Percentiles rank a stretch among this genome's conserved stretches.
Conservation (phyloP, 805 yeast species). For the Yarrowia hollandica region DNA sequence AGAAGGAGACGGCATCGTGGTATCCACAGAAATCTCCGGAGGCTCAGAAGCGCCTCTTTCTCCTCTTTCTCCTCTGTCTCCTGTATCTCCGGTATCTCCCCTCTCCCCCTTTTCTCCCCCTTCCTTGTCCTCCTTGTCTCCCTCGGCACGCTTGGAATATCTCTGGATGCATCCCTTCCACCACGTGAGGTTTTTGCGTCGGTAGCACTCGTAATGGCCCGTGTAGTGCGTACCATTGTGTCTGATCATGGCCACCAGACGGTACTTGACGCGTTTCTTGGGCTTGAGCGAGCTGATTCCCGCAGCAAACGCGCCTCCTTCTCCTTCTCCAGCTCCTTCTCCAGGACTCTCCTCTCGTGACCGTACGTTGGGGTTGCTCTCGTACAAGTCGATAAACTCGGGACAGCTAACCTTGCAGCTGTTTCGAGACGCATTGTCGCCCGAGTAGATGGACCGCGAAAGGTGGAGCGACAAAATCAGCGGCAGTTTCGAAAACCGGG, state of each 20-base stretch:
- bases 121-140: neutral
- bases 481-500: slow-evolving; percentile 66
- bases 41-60: neutral
- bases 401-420: slow-evolving; percentile 69
- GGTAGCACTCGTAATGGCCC: slow-evolving; percentile 90
- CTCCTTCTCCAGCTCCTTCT: slow-evolving; percentile 36
- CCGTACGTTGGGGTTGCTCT: slow-evolving; percentile 32
- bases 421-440: slow-evolving; percentile 67
- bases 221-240: slow-evolving; percentile 86
- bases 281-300: slow-evolving; percentile 14
- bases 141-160: slow-evolving; percentile 4
- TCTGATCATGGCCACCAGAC: slow-evolving; percentile 68
- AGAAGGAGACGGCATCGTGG: slow-evolving; percentile 7
- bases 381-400: slow-evolving; percentile 51
- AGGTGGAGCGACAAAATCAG: slow-evolving; percentile 74
- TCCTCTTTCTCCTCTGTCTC: too few relatives aligned
- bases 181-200: slow-evolving; percentile 52
- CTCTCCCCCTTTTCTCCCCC: too few relatives aligned
- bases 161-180: slow-evolving; percentile 34
- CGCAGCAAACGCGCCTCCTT: slow-evolving; percentile 37
- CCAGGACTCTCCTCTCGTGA: slow-evolving; percentile 34
- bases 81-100: too few relatives aligned
- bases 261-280: slow-evolving; percentile 47
- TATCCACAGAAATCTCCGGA: neutral
- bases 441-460: slow-evolving; percentile 77